These are phyloP conservation scores for Gautieria morchelliformis DNA, from an alignment of 768 basidiomycete species.

Conservation along the genomic window DNA sequence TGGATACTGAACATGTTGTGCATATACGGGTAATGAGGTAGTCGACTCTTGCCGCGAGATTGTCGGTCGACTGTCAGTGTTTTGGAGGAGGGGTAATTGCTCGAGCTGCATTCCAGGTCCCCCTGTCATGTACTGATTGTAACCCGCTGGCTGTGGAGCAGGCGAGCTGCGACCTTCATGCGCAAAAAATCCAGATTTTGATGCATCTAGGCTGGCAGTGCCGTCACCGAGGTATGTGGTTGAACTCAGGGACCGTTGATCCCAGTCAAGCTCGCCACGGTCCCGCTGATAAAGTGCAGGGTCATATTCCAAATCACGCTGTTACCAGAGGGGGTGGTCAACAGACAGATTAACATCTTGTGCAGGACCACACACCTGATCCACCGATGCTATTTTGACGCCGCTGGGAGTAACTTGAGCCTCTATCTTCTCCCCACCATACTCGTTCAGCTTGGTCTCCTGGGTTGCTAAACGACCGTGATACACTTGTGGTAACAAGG, in stretches of 20 bases:
- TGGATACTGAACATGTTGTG: background rate
- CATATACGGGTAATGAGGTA: conserved; percentile 2
- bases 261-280: conserved; percentile 84
- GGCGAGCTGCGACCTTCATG: conserved; percentile 4
- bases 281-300: conserved; percentile 71
- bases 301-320: conserved; percentile 75
- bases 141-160: conserved; percentile 1
- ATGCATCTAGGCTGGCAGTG: conserved; percentile 2
- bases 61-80: background rate
- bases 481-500: conserved; percentile 65
- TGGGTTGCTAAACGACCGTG: conserved; percentile 57
- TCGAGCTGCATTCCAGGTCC: conserved; percentile 1
- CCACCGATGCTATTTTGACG: conserved; percentile 73
- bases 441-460: conserved; percentile 62
- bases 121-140: conserved; percentile 2
- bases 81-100: conserved; percentile 4
- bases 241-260: conserved; percentile 64
- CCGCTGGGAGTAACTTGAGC: conserved; percentile 69
- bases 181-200: background rate
- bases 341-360: background rate
- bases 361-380: conserved; percentile 39
- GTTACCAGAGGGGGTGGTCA: background rate
- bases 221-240: conserved; percentile 28
- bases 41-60: background rate
- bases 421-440: conserved; percentile 68